These are phyloP conservation scores for Fusarium sulawesiense DNA, from an alignment of 2,329 filamentous ascomycete genomes.

Conservation along the genomic window DNA sequence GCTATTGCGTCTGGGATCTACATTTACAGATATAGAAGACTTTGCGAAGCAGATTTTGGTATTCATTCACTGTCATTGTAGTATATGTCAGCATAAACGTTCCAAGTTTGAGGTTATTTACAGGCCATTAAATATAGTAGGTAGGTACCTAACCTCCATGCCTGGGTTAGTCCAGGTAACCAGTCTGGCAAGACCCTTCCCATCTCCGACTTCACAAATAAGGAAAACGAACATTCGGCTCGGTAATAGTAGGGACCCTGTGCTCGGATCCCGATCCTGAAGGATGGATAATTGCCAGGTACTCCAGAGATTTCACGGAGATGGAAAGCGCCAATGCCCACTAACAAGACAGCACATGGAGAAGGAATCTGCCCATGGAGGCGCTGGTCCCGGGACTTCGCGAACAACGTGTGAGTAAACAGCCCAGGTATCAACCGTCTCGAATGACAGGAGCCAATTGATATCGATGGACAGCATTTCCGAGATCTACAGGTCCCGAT, in stretches of 20 bases:
- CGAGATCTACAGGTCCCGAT: constrained; percentile 33
- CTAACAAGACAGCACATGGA: constrained; percentile 41
- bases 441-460: constrained; percentile 30
- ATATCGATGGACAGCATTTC: constrained; percentile 10
- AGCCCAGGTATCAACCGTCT: constrained; percentile 23
- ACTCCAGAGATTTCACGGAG: constrained; percentile 39
- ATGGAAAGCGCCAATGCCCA: constrained; percentile 32
- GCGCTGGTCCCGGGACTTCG: constrained; percentile 43
- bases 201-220: background rate
- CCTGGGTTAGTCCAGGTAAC: background rate
- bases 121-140: background rate
- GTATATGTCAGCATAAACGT: background rate
- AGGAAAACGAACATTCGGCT: constrained; percentile 16
- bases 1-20: background rate
- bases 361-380: constrained; percentile 45
- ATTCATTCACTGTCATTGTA: background rate
- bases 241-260: constrained; percentile 21
- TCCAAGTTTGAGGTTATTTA: background rate
- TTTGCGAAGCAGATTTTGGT: background rate
- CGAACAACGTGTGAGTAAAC: constrained; percentile 42
- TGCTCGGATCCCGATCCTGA: constrained; percentile 15
- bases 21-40: background rate
- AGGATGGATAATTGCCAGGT: constrained; percentile 23
- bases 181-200: background rate
- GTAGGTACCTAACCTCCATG: background rate